Conservation (phyloP, 2,329 filamentous ascomycete species). For the Claviceps sp. region DNA sequence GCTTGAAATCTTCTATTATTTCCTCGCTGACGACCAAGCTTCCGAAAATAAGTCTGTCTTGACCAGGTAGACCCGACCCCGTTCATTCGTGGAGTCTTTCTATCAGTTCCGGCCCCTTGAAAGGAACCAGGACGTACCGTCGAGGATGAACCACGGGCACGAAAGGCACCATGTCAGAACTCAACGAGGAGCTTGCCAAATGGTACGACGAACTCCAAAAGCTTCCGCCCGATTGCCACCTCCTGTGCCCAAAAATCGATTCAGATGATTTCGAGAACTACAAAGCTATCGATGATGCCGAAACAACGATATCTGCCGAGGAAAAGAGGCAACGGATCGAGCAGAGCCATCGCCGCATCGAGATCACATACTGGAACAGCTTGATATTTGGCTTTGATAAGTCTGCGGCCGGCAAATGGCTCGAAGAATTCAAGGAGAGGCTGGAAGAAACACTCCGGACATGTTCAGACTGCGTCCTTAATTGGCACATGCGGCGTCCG, state of each 20-base stretch:
- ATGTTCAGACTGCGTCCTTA: constrained; percentile 59
- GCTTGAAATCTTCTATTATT: background rate
- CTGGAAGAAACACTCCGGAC: constrained; percentile 45
- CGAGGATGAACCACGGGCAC: constrained; percentile 2
- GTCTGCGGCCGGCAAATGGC: constrained; percentile 44
- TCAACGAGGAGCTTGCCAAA: constrained; percentile 26
- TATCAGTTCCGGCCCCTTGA: background rate
- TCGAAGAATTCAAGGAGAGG: constrained; percentile 43
- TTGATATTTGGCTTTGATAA: constrained; percentile 55
- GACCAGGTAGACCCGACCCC: background rate
- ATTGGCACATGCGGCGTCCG: constrained; percentile 59
- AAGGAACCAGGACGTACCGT: background rate
- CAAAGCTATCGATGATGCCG: constrained; percentile 31
- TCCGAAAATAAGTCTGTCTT: background rate
- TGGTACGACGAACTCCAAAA: constrained; percentile 30
- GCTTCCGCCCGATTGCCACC: constrained; percentile 40
- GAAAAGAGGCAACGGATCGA: constrained; percentile 41
- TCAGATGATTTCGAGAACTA: constrained; percentile 54
- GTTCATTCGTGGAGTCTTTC: background rate
- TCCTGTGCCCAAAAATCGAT: constrained; percentile 53
- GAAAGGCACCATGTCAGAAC: constrained; percentile 22
- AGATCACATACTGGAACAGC: constrained; percentile 53
- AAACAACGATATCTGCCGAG: constrained; percentile 33
- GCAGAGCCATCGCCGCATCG: constrained; percentile 40
- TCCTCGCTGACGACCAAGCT: background rate